A percentile compares a stretch with the other conserved stretches of the same genome.
These are phyloP conservation scores for Annona squamosa DNA, from an alignment of 164 flowering plant genomes.

Conservation along the genomic window DNA sequence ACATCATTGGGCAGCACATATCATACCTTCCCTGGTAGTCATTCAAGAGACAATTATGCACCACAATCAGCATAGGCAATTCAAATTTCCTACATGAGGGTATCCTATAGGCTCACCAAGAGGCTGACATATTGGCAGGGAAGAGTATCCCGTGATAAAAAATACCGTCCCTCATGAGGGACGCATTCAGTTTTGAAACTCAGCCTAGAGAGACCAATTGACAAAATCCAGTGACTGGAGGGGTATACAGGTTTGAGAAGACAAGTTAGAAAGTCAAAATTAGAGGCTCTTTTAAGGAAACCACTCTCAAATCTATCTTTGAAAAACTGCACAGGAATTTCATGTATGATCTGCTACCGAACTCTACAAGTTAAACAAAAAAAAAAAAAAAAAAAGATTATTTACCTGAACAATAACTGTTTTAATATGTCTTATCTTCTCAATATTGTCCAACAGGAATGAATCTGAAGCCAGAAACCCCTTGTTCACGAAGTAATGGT, in stretches of 20 bases:
- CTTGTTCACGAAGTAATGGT: conserved; percentile 80
- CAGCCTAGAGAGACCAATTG: no score
- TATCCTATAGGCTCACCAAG: not conserved
- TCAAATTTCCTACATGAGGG: not conserved
- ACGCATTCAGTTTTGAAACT: no score
- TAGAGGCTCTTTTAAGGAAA: not conserved
- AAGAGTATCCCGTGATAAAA: no score
- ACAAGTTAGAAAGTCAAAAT: no score
- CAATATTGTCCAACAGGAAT: conserved; percentile 76
- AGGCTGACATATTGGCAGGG: no score
- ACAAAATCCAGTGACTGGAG: no score
- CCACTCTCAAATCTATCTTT: not conserved
- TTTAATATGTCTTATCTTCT: conserved; percentile 79
- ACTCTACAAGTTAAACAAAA: not conserved
- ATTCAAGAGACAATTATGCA: conserved; percentile 5
- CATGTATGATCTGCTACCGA: not conserved
- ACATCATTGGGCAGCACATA: conserved; percentile 91
- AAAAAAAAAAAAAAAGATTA: not conserved
- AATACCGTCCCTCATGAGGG: no score
- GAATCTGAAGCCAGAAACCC: conserved; percentile 89
- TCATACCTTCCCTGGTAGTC: conserved; percentile 90
- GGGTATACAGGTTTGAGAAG: no score
- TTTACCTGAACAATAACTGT: conserved; percentile 83
- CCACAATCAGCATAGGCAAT: not conserved
- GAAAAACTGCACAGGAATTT: not conserved